These are phyloP conservation scores for Lentinula novae-zelandiae DNA, from an alignment of 1,284 basidiomycete species.

Conservation along the genomic window DNA sequence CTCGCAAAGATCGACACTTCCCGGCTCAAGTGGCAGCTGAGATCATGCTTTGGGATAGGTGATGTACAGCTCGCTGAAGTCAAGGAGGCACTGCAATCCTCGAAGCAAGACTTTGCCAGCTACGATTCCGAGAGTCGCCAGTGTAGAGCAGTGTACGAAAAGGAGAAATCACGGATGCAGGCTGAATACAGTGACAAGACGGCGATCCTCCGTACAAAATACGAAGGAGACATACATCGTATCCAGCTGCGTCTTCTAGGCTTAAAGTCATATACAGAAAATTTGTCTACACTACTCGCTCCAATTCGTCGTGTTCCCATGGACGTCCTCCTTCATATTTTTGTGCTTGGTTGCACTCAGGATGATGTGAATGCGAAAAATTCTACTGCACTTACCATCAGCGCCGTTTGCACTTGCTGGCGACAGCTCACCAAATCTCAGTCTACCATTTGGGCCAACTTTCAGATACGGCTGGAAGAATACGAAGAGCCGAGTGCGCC, in stretches of 20 bases:
- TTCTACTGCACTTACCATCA: not conserved
- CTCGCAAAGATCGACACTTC: not conserved
- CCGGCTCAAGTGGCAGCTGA: not conserved
- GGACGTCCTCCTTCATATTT: not conserved
- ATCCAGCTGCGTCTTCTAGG: not conserved
- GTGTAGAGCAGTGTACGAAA: too few relatives aligned
- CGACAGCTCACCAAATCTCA: not conserved
- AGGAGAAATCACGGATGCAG: too few relatives aligned
- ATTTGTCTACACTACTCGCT: not conserved
- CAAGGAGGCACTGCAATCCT: not conserved
- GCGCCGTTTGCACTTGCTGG: not conserved
- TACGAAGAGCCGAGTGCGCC: too few relatives aligned
- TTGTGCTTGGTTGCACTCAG: not conserved
- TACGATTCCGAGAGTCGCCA: not conserved
- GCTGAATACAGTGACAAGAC: too few relatives aligned
- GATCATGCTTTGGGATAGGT: not conserved
- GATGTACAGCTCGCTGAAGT: not conserved
- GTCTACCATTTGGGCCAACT: not conserved
- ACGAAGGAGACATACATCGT: not conserved
- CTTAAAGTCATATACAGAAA: not conserved
- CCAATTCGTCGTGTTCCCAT: not conserved
- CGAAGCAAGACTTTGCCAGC: not conserved
- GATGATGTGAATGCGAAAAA: not conserved
- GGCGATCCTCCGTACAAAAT: too few relatives aligned
- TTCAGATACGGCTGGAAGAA: not conserved